Base-by-base conservation (phyloP, 306 rosid genomes). In the Benincasa hispida region DNA sequence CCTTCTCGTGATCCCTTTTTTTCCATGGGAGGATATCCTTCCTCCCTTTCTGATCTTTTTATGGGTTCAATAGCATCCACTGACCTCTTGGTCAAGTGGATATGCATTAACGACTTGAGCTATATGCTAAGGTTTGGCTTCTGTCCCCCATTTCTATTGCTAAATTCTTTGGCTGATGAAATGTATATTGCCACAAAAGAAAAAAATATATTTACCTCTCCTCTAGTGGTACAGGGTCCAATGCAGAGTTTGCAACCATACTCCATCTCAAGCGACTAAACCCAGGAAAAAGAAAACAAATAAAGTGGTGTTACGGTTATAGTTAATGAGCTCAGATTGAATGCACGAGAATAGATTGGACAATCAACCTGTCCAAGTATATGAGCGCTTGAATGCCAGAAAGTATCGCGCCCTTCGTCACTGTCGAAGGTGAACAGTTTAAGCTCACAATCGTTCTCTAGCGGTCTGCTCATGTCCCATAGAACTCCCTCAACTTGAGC, bases 351-450 rank as follows among this genome's bases (percentile, higher is more conserved):
- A 67, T 63, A 24, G 3, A 21, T 17, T 3, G n/a, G 27, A 73
- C n/a, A n/a, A 42, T 9, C 22, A 2, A 93, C 97, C 96, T 94
- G 89, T 72, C 98, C 97, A 17, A 94, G 96, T 89, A 94, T 94
- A 81, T 94, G 98, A 24, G 98, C 98, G 47, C 98, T 91, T 30
- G 98, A 94, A 82, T 94, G 98, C 98, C 98, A 94, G 83, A 94
- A 91, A 35, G 97, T 94, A 68, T 94, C 97, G 3, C 98, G 89
- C 2, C 98, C 98, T 83, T 89, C 97, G 24, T 91, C 96, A 22
- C 79, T 83, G 0, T 89, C 89, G 62, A 91, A 94, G 56, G 83
- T 91, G 80, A 83, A 91, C 50, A 94, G 81, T 91, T 87, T 84
- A 19, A 93, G 87, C 32, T 82, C 78, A 77, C 92, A 91, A 75